Evolutionary conservation across 345 rosid species (phyloP).

Genomic region (Trapa incisa): DNA sequence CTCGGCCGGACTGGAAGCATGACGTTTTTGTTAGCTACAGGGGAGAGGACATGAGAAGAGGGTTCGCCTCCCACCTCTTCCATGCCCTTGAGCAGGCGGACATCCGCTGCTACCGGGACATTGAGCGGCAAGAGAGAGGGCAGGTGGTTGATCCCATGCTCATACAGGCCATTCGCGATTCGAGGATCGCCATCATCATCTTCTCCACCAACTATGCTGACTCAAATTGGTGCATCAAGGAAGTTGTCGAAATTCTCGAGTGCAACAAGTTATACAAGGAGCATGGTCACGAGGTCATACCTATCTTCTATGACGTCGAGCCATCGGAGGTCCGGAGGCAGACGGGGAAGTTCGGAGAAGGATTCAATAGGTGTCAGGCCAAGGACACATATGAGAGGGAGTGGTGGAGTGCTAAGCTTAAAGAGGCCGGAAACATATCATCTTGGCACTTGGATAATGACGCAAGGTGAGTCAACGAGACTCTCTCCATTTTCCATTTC

Average conservation of each 20-base stretch:
- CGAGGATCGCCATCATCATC: slow-evolving; percentile 3
- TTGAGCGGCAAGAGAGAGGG: not conserved
- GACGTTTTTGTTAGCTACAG: slow-evolving; percentile 8
- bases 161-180: not conserved
- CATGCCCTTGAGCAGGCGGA: not conserved
- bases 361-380: not conserved
- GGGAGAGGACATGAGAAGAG: slow-evolving; percentile 3
- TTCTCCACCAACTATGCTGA: slow-evolving; percentile 9
- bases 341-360: slow-evolving; percentile 4
- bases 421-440: slow-evolving; percentile 7
- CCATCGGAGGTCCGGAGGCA: slow-evolving; percentile 6
- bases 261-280: not conserved
- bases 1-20: slow-evolving; percentile 3
- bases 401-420: slow-evolving; percentile 1
- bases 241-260: slow-evolving; percentile 6
- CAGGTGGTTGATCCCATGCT: slow-evolving; percentile 2
- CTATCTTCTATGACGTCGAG: slow-evolving; percentile 2
- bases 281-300: slow-evolving; percentile 4
- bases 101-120: slow-evolving; percentile 7
- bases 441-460: slow-evolving; percentile 3
- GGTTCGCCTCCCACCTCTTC: slow-evolving; percentile 10
- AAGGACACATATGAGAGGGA: not conserved
- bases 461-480: too few relatives aligned
- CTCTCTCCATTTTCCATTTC: not conserved
- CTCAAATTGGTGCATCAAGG: slow-evolving; percentile 9